Base-by-base conservation (phyloP, 768 basidiomycete genomes). In the Chalciporus chontae region DNA sequence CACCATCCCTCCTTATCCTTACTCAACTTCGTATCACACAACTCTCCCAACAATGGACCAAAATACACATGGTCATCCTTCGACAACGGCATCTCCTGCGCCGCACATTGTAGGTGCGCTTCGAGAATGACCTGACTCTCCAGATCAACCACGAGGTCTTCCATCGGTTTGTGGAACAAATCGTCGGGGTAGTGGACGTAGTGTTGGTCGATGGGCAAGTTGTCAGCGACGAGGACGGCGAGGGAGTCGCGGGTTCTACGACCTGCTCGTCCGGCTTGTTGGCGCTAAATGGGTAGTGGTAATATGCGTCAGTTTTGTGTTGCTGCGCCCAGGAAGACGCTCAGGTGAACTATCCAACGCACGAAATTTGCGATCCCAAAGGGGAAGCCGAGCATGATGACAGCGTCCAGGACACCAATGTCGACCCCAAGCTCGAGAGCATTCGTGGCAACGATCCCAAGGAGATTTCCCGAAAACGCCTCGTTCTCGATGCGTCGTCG, bases 361-460 rank as follows among this genome's bases (percentile, higher is more conserved):
- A 92, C 90, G 50, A 92, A 87, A 57, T 89, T 93, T 0, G 92
- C 85, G 31, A 94, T 69, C 37, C 78, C 80, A 47, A 79, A 74
- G 0, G 92, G 92, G 63, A 94, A 92, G 1, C 90, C 90, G 24
- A 93, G 78, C 79, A 92, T 89, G 48, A 95, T 80, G 37, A 94
- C 92, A 7, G 87, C 89, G 61, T 94, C 93, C 45, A 94, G 66
- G n/a, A 77, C 80, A 14, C 90, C 91, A 31, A 94, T 93, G 58
- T 94, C 90, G n/a, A 93, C 85, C 13, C 91, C 91, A 7, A 94
- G 79, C 66, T 95, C 93, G 11, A 94, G 76, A 0, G 92, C 92
- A 58, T 92, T 94, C 0, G 92, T 95, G 0, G 91, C 88, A 29
- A 95, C 77, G 40, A 94, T 86, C 11, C 93, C 92, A 0, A 95